Evolutionary conservation across 441 rosid species (phyloP).

Genomic region (Jatropha multifida): DNA sequence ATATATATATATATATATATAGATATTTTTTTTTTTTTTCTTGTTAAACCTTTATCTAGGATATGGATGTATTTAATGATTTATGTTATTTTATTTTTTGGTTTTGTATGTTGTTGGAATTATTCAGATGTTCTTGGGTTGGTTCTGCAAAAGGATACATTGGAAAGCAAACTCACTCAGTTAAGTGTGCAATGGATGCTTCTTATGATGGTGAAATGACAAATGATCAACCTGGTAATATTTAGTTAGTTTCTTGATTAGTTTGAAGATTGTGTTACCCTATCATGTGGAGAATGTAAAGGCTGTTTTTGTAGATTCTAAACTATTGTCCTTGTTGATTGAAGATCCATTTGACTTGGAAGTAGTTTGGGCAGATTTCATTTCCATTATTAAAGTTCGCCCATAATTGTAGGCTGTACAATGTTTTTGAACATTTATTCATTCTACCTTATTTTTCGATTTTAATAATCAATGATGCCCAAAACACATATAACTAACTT

Average conservation of each 20-base stretch:
- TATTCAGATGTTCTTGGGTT: conserved; percentile 32
- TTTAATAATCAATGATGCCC: background rate
- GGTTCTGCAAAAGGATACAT: conserved; percentile 38
- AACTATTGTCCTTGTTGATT: background rate
- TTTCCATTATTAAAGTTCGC: background rate
- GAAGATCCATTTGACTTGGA: background rate
- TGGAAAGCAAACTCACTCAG: conserved; percentile 24
- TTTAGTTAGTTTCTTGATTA: conserved; percentile 7
- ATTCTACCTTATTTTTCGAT: background rate
- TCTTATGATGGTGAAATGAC: conserved; percentile 70
- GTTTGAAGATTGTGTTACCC: background rate
- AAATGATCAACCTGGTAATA: conserved; percentile 60
- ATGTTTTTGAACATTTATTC: background rate
- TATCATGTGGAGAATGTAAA: no score
- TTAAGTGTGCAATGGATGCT: conserved; percentile 75
- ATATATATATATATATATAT: background rate
- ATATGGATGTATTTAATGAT: background rate
- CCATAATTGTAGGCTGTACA: background rate
- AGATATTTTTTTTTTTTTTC: no score
- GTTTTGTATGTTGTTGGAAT: conserved; percentile 13
- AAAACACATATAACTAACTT: background rate
- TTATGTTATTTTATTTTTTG: background rate
- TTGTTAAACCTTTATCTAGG: conserved; percentile 4
- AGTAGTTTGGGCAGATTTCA: background rate
- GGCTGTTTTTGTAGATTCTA: background rate